Percentiles rank a stretch among this genome's conserved stretches.
These are phyloP conservation scores for Leccinum boreale DNA, from an alignment of 768 basidiomycete species.

Conservation along the genomic window DNA sequence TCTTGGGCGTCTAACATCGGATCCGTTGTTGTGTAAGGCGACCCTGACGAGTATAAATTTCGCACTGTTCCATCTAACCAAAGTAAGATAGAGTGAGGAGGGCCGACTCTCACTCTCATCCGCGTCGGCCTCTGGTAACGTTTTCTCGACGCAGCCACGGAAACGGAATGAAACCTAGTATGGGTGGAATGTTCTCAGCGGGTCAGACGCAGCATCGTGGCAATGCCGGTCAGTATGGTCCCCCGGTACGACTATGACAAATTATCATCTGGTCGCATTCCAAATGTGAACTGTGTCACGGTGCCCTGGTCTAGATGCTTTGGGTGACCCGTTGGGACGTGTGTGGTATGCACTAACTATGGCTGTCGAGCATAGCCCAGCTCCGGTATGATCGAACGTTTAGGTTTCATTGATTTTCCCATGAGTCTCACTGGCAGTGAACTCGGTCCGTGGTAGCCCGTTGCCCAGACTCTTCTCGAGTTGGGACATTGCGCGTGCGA, in stretches of 20 bases:
- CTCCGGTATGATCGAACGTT: slow-evolving; percentile 31
- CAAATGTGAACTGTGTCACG: slow-evolving; percentile 1
- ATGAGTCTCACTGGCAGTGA: not conserved
- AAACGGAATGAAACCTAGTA: slow-evolving; percentile 18
- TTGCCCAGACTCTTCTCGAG: slow-evolving; percentile 7
- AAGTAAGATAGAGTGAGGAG: slow-evolving; percentile 25
- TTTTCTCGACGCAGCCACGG: slow-evolving; percentile 19
- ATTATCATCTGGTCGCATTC: slow-evolving; percentile 5
- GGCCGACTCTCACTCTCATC: slow-evolving; percentile 17
- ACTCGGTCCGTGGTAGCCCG: slow-evolving; percentile 11
- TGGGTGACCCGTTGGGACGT: slow-evolving; percentile 5
- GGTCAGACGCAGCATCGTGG: slow-evolving; percentile 18
- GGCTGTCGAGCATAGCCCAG: slow-evolving; percentile 27
- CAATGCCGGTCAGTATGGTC: slow-evolving; percentile 16
- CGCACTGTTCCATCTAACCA: slow-evolving; percentile 26
- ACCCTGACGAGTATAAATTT: slow-evolving; percentile 26
- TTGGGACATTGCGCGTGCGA: slow-evolving; percentile 8
- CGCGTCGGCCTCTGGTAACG: slow-evolving; percentile 6
- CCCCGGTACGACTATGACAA: slow-evolving; percentile 12
- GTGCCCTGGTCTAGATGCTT: slow-evolving; percentile 6
- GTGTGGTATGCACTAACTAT: slow-evolving; percentile 16
- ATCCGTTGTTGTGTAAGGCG: slow-evolving; percentile 12
- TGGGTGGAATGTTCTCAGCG: slow-evolving; percentile 13
- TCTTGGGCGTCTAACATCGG: slow-evolving; percentile 18
- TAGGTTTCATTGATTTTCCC: slow-evolving; percentile 12